Base-by-base conservation (phyloP, 176 grass and related monocot genomes). In the Triticum turgidum region DNA sequence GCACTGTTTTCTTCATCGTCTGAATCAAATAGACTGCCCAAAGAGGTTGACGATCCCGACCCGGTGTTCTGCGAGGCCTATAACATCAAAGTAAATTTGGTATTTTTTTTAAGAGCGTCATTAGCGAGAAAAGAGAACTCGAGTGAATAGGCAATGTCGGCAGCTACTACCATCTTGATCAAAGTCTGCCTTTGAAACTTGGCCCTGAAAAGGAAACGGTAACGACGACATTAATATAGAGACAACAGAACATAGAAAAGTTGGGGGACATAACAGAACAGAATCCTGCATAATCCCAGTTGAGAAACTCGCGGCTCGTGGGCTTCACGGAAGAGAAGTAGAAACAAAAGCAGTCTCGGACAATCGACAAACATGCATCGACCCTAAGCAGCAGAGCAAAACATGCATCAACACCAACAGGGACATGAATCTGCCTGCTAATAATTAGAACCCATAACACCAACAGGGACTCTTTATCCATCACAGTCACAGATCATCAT, bases 1-100 rank as follows among this genome's bases (percentile, higher is more conserved):
- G 83, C 84, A 73, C n/a, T 76, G 38, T 47, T 65, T 82, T 93
- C 91, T 77, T 93, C 95, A 39, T 82, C 88, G 58, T 94, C 92
- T 68, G 83, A 88, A 86, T 82, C 84, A 83, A 92, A 97, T 49
- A 97, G 76, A 59, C 69, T 87, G 51, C 88, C 86, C 12, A 97
- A 81, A 68, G 88, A 97, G 84, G 90, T 0, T 5, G 14, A 91
- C 34, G 82, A 89, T 82, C 87, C 85, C 37, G 91, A 76, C 59
- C 85, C 69, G 61, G 84, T 65, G 17, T 88, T 86, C 39, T 94
- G 89, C 69, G 91, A 42, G 44, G 73, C 86, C 95, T 95, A 73
- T 63, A 76, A 83, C 32, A 75, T 64, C 11, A 65, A 90, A 91
- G 84, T 20, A 70, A 80, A 82, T 44, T 64, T 51, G 25, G 61